phyloP scores from a whole-genome alignment of 768 basidiomycete genomes.

The Termitomyces heimii region DNA sequence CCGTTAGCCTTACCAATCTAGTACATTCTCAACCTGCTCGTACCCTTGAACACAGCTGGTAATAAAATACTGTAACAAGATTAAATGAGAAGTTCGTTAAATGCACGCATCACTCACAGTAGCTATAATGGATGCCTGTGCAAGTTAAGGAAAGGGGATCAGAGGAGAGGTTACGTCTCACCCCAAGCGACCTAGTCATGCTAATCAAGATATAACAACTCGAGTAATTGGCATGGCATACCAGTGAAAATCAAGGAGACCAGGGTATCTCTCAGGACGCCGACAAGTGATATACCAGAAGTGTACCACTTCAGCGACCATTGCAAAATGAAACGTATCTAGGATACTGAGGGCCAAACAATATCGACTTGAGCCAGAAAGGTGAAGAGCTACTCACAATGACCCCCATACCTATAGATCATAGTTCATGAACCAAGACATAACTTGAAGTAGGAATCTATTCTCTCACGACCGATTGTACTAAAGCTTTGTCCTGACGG shows the following conservation, averaged over 20 bases:
- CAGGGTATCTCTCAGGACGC: neutral
- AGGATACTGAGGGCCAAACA: neutral
- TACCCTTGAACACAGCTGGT: conserved; percentile 9
- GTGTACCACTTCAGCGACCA: conserved; percentile 9
- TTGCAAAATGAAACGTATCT: conserved; percentile 9
- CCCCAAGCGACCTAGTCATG: conserved; percentile 6
- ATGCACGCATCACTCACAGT: neutral
- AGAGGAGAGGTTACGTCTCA: neutral
- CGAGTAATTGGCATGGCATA: neutral
- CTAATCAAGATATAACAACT: neutral
- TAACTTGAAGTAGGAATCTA: too few relatives aligned
- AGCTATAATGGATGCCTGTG: conserved; percentile 7
- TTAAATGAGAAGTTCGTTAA: neutral
- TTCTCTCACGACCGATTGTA: conserved; percentile 1
- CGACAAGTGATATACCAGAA: conserved; percentile 8
- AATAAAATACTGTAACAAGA: neutral
- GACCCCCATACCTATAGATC: conserved; percentile 6
- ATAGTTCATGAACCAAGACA: neutral
- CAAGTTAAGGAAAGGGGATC: neutral
- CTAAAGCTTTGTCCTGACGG: conserved; percentile 1
- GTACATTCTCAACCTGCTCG: neutral
- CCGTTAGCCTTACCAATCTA: neutral
- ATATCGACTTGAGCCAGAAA: neutral
- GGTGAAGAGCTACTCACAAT: neutral
- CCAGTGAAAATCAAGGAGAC: conserved; percentile 9